phyloP scores from a whole-genome alignment of 1,284 basidiomycete species.

The Fomitopsis betulina region DNA sequence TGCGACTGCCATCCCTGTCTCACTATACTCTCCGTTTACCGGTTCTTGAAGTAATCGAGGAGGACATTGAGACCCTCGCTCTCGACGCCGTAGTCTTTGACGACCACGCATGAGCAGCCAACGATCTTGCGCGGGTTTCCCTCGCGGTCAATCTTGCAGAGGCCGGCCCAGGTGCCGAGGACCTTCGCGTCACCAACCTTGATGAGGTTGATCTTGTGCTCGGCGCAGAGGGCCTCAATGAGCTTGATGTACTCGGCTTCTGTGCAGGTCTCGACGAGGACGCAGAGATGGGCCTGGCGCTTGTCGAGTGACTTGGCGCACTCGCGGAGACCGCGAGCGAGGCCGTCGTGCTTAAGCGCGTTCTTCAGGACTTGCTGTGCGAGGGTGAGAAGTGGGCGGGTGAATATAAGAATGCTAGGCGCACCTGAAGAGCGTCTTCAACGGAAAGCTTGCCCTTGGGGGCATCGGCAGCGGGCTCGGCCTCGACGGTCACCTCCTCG shows the following conservation, averaged over 20 bases:
- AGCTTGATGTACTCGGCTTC: conserved; percentile 99
- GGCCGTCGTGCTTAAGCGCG: conserved; percentile 95
- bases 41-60: conserved; percentile 95
- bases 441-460: conserved; percentile 95
- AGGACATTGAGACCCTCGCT: conserved; percentile 96
- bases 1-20: too few relatives aligned
- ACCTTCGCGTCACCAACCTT: conserved; percentile 98
- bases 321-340: conserved; percentile 97
- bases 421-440: conserved; percentile 95
- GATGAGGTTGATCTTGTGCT: conserved; percentile 99
- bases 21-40: conserved; percentile 53
- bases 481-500: conserved; percentile 71
- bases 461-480: conserved; percentile 79
- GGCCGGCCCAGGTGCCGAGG: conserved; percentile 96
- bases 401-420: conserved; percentile 12
- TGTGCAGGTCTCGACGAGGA: conserved; percentile 98
- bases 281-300: conserved; percentile 97
- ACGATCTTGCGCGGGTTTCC: conserved; percentile 98
- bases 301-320: conserved; percentile 98
- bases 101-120: conserved; percentile 95
- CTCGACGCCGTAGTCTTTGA: conserved; percentile 97
- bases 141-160: conserved; percentile 99
- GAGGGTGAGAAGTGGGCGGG: not conserved
- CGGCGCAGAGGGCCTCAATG: conserved; percentile 98
- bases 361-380: conserved; percentile 89